Evolutionary conservation across 768 basidiomycete species (phyloP).

Genomic region (Termitomyces sp.): DNA sequence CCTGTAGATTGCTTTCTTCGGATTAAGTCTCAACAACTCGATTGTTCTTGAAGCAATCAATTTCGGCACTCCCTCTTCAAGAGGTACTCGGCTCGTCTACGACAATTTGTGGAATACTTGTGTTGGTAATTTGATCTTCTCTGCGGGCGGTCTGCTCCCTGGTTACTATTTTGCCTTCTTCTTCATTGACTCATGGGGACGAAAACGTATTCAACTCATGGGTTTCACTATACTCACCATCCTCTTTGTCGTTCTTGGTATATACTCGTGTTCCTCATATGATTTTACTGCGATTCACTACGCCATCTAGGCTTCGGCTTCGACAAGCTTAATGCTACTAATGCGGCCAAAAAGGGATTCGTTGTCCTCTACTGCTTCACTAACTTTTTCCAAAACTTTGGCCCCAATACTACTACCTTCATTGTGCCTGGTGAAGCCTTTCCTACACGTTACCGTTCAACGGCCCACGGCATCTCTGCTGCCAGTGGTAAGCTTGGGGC

Average conservation of each 20-base stretch:
- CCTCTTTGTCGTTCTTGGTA: slow-evolving; percentile 68
- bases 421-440: slow-evolving; percentile 77
- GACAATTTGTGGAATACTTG: slow-evolving; percentile 56
- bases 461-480: slow-evolving; percentile 79
- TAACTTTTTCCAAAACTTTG: slow-evolving; percentile 89
- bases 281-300: not conserved
- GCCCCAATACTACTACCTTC: slow-evolving; percentile 78
- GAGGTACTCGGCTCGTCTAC: slow-evolving; percentile 38
- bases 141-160: slow-evolving; percentile 75
- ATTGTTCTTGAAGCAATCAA: slow-evolving; percentile 72
- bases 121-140: slow-evolving; percentile 72
- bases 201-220: slow-evolving; percentile 78
- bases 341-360: slow-evolving; percentile 46
- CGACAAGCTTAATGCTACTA: slow-evolving; percentile 44
- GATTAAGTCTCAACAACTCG: slow-evolving; percentile 77
- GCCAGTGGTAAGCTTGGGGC: slow-evolving; percentile 82
- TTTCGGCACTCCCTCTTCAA: slow-evolving; percentile 45
- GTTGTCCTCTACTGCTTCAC: slow-evolving; percentile 83
- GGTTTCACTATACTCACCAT: slow-evolving; percentile 65
- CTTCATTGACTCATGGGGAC: slow-evolving; percentile 73
- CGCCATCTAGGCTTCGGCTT: slow-evolving; percentile 54
- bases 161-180: slow-evolving; percentile 65
- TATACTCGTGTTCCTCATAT: slow-evolving; percentile 11
- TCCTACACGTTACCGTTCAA: slow-evolving; percentile 86
- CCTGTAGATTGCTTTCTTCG: slow-evolving; percentile 80